Base-by-base conservation (phyloP, 1,284 basidiomycete genomes). In the Vanrija sp. region DNA sequence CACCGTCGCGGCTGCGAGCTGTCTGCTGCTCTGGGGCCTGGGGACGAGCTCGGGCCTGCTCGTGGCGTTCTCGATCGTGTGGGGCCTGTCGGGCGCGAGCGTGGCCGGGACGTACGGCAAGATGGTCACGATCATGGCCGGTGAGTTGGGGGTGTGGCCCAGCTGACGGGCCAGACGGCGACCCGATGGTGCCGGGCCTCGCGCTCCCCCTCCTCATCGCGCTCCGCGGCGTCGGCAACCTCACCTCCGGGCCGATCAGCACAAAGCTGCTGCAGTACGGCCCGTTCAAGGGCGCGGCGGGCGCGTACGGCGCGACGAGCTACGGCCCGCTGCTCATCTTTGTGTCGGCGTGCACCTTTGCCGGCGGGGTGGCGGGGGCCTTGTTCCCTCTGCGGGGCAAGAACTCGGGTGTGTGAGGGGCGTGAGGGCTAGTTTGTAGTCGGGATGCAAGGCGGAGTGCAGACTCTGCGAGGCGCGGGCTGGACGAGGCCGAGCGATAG, bases 1-100 rank as follows among this genome's bases (percentile, higher is more conserved):
- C 54, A 20, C 69, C 6, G 64, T 63, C 3, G 59, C 64, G 6
- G 64, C 72, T 0, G 37, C 71, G 0, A 47, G 70, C 2, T 72
- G 70, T 43, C 65, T 75, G 19, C 57, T 74, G 31, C 53, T 75
- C 20, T 77, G 75, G 73, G 75, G 75, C 0, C 69, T 76, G 31
- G 68, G 69, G 0, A 71, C 69, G 3, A 60, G 58, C 15, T 45
- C 59, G 12, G 60, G 51, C 10, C 47, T 61, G 5, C 53, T 72
- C 15, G 53, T 68, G 6, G 53, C 54, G 5, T 72, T 72, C 43
- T 53, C 58, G 0, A 27, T 69, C 20, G 36, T 64, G 2, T 72
- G 67, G 44, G 71, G 65, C 10, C 31, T 65, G 3, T 53, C 66
- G 3, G 67, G 63, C 1, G 47, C 56, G 16, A 65, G 65, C 47